A percentile compares a stretch with the other conserved stretches of the same genome.
Evolutionary conservation across 176 grass and related monocot genomes (phyloP).

Genomic region (Leersia perrieri): DNA sequence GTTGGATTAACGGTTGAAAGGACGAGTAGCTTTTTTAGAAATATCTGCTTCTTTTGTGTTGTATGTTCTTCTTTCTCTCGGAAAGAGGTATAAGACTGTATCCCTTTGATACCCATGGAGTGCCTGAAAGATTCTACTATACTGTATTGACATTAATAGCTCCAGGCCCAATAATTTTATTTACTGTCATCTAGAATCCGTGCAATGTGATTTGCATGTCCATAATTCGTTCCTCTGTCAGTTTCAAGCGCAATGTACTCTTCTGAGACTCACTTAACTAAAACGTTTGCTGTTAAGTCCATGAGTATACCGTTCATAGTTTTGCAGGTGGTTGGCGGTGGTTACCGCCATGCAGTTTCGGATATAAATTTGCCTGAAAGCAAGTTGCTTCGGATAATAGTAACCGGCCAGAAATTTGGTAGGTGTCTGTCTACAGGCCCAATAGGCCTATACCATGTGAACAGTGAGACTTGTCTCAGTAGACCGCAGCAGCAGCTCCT

Average conservation of each 20-base stretch:
- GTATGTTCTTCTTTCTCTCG: conserved; percentile 10
- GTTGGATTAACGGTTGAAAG: neutral
- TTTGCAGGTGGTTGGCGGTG: neutral
- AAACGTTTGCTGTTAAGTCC: neutral
- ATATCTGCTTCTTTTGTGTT: conserved; percentile 27
- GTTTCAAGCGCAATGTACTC: neutral
- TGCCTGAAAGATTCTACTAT: neutral
- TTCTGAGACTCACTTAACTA: neutral
- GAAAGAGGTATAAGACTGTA: neutral
- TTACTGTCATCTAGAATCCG: neutral
- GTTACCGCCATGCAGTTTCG: neutral
- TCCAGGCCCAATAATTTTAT: conserved; percentile 19
- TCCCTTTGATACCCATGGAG: neutral
- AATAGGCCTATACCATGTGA: neutral
- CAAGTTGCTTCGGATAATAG: neutral
- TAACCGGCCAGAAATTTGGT: neutral
- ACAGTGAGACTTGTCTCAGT: neutral
- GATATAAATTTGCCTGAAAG: neutral
- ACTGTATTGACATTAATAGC: neutral
- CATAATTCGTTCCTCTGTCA: neutral
- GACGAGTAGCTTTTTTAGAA: neutral
- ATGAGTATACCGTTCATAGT: neutral
- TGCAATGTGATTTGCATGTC: neutral
- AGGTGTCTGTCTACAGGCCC: neutral
- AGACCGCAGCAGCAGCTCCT: neutral